Percentiles rank a stretch among this genome's conserved stretches.
Evolutionary conservation across 768 basidiomycete genomes (phyloP).

Genomic region (Cystobasidium ongulense): DNA sequence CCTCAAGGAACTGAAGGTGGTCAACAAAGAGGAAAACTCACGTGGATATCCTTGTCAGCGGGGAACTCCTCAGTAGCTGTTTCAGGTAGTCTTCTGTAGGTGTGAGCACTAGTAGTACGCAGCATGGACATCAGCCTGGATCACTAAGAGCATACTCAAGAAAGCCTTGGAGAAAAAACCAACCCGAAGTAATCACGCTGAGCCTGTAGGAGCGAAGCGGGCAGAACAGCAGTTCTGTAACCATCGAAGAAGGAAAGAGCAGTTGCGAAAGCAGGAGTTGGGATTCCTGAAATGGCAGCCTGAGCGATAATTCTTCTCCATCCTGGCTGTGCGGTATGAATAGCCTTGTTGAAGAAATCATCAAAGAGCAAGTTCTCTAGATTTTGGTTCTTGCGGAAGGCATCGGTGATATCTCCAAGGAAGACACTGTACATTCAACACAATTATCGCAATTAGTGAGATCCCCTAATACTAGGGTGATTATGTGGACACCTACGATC

Average conservation of each 20-base stretch:
- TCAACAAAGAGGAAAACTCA: slow-evolving; percentile 42
- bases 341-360: slow-evolving; percentile 93
- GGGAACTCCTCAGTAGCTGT: slow-evolving; percentile 61
- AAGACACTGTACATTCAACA: slow-evolving; percentile 60
- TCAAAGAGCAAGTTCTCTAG: slow-evolving; percentile 91
- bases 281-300: slow-evolving; percentile 93
- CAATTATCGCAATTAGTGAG: no score
- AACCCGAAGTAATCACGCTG: slow-evolving; percentile 98
- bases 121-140: not conserved
- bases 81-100: slow-evolving; percentile 86
- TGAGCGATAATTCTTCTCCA: slow-evolving; percentile 97
- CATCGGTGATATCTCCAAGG: slow-evolving; percentile 81
- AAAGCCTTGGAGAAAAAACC: not conserved
- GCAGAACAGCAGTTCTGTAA: slow-evolving; percentile 87
- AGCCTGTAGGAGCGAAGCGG: slow-evolving; percentile 88
- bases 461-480: no score
- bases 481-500: slow-evolving; percentile 54
- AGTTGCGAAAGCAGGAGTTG: slow-evolving; percentile 94
- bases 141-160: not conserved
- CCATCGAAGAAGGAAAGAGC: slow-evolving; percentile 98
- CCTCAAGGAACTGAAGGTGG: not conserved
- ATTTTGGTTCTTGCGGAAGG: slow-evolving; percentile 72
- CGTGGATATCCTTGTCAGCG: slow-evolving; percentile 53
- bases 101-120: slow-evolving; percentile 56
- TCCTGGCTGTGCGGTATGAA: slow-evolving; percentile 68